Evolutionary conservation across 345 rosid species (phyloP).

Genomic region (Arabidopsis suecica): DNA sequence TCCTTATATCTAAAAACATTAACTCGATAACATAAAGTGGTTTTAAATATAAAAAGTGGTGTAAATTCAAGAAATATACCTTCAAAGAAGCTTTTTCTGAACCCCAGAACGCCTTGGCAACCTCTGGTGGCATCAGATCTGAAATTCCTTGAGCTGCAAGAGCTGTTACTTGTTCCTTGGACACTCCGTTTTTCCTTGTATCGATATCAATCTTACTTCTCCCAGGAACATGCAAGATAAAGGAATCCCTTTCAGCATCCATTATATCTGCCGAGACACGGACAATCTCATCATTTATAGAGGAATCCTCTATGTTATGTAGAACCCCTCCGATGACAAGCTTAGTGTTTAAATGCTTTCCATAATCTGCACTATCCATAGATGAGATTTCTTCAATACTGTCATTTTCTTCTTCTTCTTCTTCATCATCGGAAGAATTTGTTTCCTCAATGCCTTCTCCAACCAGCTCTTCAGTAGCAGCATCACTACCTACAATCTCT

Average conservation of each 20-base stretch:
- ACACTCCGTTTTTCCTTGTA: constrained; percentile 51
- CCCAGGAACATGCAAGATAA: constrained; percentile 70
- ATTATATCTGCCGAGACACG: constrained; percentile 77
- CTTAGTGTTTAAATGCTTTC: constrained; percentile 69
- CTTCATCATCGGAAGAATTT: constrained; percentile 57
- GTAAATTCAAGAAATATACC: constrained; percentile 50
- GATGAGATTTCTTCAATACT: constrained; percentile 67
- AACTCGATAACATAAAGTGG: constrained; percentile 8
- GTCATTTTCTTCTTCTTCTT: constrained; percentile 52
- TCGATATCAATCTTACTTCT: constrained; percentile 49
- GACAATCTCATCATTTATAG: constrained; percentile 69
- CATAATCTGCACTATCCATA: constrained; percentile 55
- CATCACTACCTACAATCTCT: constrained; percentile 60
- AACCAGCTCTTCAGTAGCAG: constrained; percentile 62
- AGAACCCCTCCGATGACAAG: constrained; percentile 89
- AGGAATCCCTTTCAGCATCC: constrained; percentile 75
- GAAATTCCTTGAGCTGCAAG: constrained; percentile 83
- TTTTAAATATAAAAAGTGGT: constrained; percentile 3
- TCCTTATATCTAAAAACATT: constrained; percentile 23
- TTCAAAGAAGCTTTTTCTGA: constrained; percentile 77
- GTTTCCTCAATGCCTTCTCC: constrained; percentile 61
- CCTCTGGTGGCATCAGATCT: constrained; percentile 92
- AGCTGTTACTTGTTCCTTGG: constrained; percentile 73
- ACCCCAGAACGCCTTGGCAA: constrained; percentile 85
- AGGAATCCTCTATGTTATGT: constrained; percentile 71